Percentiles rank a stretch among this genome's conserved stretches.
These are phyloP conservation scores for Sporisorium scitamineum DNA, from an alignment of 1,284 basidiomycete species.

Conservation along the genomic window DNA sequence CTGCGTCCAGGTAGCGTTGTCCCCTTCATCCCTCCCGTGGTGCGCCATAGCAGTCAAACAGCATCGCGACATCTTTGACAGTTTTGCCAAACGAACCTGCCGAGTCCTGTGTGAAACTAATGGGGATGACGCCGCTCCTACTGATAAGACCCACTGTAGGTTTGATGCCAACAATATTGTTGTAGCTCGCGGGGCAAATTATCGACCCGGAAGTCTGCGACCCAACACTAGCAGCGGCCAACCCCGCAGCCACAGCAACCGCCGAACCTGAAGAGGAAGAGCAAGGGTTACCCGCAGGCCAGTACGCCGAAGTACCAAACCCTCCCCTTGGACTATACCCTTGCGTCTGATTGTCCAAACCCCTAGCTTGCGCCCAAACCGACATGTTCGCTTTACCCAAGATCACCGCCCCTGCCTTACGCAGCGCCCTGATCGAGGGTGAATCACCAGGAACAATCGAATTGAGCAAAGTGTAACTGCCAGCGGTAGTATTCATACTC, in stretches of 20 bases:
- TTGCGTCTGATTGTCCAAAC: constrained; percentile 72
- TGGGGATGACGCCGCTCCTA: constrained; percentile 41
- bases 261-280: constrained; percentile 78
- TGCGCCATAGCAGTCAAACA: constrained; percentile 47
- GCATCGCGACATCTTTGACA: constrained; percentile 44
- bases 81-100: constrained; percentile 39
- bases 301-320: constrained; percentile 76
- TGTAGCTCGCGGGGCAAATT: constrained; percentile 46
- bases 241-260: constrained; percentile 76
- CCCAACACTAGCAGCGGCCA: constrained; percentile 75
- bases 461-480: constrained; percentile 71
- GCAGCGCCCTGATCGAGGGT: constrained; percentile 75
- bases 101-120: constrained; percentile 43
- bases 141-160: constrained; percentile 49
- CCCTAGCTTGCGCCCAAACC: constrained; percentile 72
- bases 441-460: constrained; percentile 76
- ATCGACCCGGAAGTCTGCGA: constrained; percentile 73
- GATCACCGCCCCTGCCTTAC: constrained; percentile 78
- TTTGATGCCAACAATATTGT: constrained; percentile 53
- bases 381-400: constrained; percentile 71
- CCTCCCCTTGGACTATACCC: constrained; percentile 79
- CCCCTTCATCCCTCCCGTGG: constrained; percentile 30
- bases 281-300: constrained; percentile 75
- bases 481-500: constrained; percentile 77
- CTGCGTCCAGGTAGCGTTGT: constrained; percentile 38